Evolutionary conservation across 169 alveolate species (phyloP), one percentile per base, ranked within the genome.

Genomic region (Plasmodium fragile): DNA sequence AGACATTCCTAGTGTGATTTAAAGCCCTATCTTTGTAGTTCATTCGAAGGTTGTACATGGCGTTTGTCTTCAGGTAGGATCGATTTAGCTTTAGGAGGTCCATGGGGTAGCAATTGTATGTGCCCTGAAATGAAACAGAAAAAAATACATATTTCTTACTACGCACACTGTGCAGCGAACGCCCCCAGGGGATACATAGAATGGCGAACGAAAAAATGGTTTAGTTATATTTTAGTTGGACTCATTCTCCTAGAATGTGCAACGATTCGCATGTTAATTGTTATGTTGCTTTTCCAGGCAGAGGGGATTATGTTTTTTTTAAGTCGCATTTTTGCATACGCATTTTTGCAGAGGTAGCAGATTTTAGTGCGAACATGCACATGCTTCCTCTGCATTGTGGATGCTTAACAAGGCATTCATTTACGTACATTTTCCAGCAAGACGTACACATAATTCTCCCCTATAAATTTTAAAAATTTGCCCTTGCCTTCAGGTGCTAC

Each of bases 401-500:
- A 65, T 65, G 28, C 36, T 65, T 65, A 32, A 39, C n/a, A 22
- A 49, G 69, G 22, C 11, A 52, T 4, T 13, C 39, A 25, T 41
- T 83, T 72, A 30, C 52, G 75, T 39, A 85, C 93, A 81, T 91
- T 77, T 81, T 91, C 94, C 75, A 91, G 73, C 72, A 91, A 43
- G 59, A 91, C 83, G 75, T 91, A 91, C 45, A 79, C 94, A 39
- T 81, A 91, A 91, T 91, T 81, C 32, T 81, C 94, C 13, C 94
- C 92, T 52, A 91, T 91, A 80, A 89, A 89, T 80, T 91, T 91
- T 91, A 81, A 41, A 79, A 91, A 81, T 22, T 73, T 91, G 18
- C 92, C 94, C 77, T 34, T 91, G 16, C 94, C 94, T 30, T 91
- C 94, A 3, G 94, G 94, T 2, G 92, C 94, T 71, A 91, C 75